These are phyloP conservation scores for Tylopilus felleus DNA, from an alignment of 768 basidiomycete genomes.

Conservation along the genomic window DNA sequence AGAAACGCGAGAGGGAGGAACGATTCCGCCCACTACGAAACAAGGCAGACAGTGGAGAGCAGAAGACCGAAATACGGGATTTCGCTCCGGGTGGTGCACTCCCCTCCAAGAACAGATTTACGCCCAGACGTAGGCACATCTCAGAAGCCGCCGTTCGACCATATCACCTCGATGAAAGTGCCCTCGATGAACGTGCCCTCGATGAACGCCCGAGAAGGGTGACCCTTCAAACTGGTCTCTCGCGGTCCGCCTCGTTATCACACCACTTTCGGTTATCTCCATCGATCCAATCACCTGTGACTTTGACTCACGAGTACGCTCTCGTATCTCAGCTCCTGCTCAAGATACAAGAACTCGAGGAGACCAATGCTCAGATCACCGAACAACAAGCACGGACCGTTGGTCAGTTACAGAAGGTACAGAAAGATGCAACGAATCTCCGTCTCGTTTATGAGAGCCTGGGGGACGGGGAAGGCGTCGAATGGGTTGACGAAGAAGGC, in stretches of 20 bases:
- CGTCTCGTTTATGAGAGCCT: constrained; percentile 67
- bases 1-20: constrained; percentile 42
- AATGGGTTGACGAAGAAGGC: constrained; percentile 43
- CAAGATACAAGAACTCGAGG: constrained; percentile 77
- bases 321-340: constrained; percentile 68
- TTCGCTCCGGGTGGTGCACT: constrained; percentile 60
- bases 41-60: constrained; percentile 31
- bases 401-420: constrained; percentile 61
- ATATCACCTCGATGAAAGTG: constrained; percentile 5
- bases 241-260: constrained; percentile 27
- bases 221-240: constrained; percentile 17
- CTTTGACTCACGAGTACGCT: constrained; percentile 38
- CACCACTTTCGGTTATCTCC: constrained; percentile 14
- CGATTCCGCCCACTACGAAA: constrained; percentile 52
- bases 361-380: constrained; percentile 64
- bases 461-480: constrained; percentile 46
- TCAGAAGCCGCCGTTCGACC: constrained; percentile 24
- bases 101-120: constrained; percentile 25
- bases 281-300: constrained; percentile 12
- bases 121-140: constrained; percentile 27
- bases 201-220: constrained; percentile 18
- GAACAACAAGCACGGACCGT: constrained; percentile 62
- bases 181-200: constrained; percentile 7
- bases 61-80: constrained; percentile 40
- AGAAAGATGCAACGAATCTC: constrained; percentile 70